Percentiles rank a stretch among this genome's conserved stretches.
These are phyloP conservation scores for Geranium incanum DNA, from an alignment of 441 rosid species.

Conservation along the genomic window DNA sequence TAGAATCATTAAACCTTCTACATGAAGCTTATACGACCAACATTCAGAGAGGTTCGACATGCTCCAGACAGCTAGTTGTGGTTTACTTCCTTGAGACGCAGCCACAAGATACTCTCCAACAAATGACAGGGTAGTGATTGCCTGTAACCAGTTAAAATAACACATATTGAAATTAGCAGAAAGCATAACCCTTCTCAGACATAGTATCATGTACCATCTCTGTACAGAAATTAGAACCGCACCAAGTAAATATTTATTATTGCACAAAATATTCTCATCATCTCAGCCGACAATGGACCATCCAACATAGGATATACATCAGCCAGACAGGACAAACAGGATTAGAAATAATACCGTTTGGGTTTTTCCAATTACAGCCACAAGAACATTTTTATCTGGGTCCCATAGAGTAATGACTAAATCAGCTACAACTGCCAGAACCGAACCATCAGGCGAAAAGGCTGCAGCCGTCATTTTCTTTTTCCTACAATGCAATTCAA, in stretches of 20 bases:
- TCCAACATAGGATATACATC: not conserved
- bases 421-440: constrained; percentile 93
- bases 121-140: constrained; percentile 65
- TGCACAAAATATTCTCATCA: not conserved
- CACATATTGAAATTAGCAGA: not conserved
- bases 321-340: constrained; percentile 2
- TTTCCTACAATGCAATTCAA: constrained; percentile 43
- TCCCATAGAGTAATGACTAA: constrained; percentile 86
- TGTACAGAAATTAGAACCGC: not conserved
- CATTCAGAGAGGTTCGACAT: constrained; percentile 54
- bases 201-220: not conserved
- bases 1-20: constrained; percentile 56
- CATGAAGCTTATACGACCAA: constrained; percentile 76
- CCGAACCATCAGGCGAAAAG: constrained; percentile 92
- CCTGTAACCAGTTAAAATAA: constrained; percentile 39
- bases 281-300: not conserved
- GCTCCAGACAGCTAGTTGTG: constrained; percentile 78
- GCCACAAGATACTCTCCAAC: constrained; percentile 76
- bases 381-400: constrained; percentile 67
- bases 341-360: constrained; percentile 36
- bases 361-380: constrained; percentile 74
- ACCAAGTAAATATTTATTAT: not conserved
- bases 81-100: constrained; percentile 50
- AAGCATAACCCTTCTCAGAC: not conserved
- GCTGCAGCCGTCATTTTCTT: constrained; percentile 89